Evolutionary conservation across 345 rosid species (phyloP), one percentile per base, ranked within the genome.

Genomic region (Eutrema yunnanense): DNA sequence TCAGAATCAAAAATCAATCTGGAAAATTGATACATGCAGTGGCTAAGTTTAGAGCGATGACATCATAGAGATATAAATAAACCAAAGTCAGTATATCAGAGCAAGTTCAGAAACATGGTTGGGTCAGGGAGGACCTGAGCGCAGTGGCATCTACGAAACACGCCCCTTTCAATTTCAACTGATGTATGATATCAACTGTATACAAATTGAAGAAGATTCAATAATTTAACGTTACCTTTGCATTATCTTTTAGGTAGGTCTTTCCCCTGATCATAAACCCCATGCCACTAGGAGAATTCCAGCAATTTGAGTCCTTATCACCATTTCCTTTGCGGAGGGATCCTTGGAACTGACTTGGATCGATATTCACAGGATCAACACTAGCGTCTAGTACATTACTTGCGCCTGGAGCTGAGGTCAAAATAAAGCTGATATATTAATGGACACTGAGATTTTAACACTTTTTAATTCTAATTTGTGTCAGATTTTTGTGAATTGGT

Each of bases 241-340:
- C 60, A 79, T 82, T 84, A 75, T 95, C 97, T 76, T 86, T 90
- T 54, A 95, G 80, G 78, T 95, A 95, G 63, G 90, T 86, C 83
- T 87, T 88, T 78, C 99, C 99, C 82, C 99, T 81, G 64, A 95
- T 86, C 96, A 84, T 87, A 85, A 95, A 95, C 16, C 97, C 96
- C 73, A 55, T 80, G 51, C 96, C 97, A 80, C 83, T 83, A 10
- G 99, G 96, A 82, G 90, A 88, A 53, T 76, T 75, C 99, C 99
- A 95, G 87, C 97, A 95, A 79, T 84, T 82, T 75, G 91, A 76
- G 79, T 86, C 97, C 62, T 78, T 80, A 58, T 84, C 87, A 58
- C 83, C 83, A 81, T 72, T 84, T 60, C 82, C 93, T 62, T 82
- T 82, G 54, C 55, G 84, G 74, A 92, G 73, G 81, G 90, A 81